Percentiles rank a stretch among this genome's conserved stretches.
Evolutionary conservation across 202 grass and related monocot species (phyloP).

Genomic region (Carex sylvatica): DNA sequence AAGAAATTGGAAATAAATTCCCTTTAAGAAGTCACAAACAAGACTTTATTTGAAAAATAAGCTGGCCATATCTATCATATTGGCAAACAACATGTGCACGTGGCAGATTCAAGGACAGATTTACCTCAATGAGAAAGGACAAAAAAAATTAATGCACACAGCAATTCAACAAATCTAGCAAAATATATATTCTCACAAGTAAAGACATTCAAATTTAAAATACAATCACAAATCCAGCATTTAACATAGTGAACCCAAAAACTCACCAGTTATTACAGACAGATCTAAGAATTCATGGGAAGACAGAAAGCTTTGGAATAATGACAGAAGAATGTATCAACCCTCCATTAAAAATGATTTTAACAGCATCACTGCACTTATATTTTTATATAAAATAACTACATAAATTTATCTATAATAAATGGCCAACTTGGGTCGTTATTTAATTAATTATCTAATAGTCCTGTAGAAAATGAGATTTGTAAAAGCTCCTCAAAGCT

Average conservation of each 20-base stretch:
- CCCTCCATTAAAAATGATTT: background rate
- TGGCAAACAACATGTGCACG: background rate
- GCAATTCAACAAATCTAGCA: background rate
- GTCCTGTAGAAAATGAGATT: background rate
- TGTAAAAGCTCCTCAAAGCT: background rate
- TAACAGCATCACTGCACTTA: background rate
- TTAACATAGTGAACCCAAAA: background rate
- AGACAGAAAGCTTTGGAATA: background rate
- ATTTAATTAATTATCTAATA: background rate
- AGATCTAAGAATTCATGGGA: background rate
- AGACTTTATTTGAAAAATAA: background rate
- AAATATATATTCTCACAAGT: background rate
- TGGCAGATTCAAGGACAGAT: slow-evolving; percentile 1
- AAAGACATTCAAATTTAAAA: background rate
- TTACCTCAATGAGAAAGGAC: background rate
- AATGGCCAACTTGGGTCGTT: background rate
- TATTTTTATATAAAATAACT: background rate
- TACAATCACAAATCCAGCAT: background rate
- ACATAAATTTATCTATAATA: background rate
- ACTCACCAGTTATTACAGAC: background rate
- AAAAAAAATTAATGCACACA: slow-evolving; percentile 15
- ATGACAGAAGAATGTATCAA: background rate
- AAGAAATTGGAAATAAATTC: background rate
- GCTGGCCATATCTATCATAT: background rate
- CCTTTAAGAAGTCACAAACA: background rate